These are phyloP conservation scores for Lasiodiplodia sp. DNA, from an alignment of 2,329 filamentous ascomycete genomes.

Conservation along the genomic window DNA sequence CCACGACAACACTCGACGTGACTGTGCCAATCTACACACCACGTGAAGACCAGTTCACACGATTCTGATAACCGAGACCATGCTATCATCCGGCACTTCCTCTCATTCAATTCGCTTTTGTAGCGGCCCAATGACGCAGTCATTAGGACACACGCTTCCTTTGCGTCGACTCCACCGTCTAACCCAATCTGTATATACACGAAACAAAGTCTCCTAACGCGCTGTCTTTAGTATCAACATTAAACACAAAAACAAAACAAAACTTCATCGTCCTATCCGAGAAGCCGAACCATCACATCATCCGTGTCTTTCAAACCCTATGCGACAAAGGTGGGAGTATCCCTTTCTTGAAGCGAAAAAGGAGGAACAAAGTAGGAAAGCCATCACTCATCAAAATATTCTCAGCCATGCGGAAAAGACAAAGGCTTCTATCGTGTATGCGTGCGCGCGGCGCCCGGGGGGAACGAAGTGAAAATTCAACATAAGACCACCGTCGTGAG, in stretches of 20 bases:
- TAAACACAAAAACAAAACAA: constrained; percentile 11
- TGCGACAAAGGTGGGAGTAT: neutral
- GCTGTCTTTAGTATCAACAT: constrained; percentile 1
- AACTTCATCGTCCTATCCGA: neutral
- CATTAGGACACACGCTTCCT: neutral
- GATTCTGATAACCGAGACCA: neutral
- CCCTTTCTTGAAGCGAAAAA: neutral
- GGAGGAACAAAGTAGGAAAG: neutral
- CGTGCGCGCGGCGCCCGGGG: neutral
- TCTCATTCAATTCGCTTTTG: neutral
- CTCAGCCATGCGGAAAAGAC: neutral
- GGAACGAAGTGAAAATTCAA: neutral
- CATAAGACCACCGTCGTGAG: neutral
- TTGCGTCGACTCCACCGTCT: neutral
- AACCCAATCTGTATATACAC: constrained; percentile 17
- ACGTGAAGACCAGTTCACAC: neutral
- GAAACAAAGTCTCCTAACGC: neutral
- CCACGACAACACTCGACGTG: neutral
- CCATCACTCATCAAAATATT: constrained; percentile 14
- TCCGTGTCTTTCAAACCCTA: constrained; percentile 1
- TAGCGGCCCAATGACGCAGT: neutral
- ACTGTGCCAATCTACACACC: neutral
- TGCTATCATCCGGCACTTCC: neutral
- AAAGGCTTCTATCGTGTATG: neutral
- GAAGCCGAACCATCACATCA: constrained; percentile 5